Percentiles rank a stretch among this genome's conserved stretches.
These are phyloP conservation scores for Acanthamoeba royreba DNA, from an alignment of 208 protist genomes.

Conservation along the genomic window DNA sequence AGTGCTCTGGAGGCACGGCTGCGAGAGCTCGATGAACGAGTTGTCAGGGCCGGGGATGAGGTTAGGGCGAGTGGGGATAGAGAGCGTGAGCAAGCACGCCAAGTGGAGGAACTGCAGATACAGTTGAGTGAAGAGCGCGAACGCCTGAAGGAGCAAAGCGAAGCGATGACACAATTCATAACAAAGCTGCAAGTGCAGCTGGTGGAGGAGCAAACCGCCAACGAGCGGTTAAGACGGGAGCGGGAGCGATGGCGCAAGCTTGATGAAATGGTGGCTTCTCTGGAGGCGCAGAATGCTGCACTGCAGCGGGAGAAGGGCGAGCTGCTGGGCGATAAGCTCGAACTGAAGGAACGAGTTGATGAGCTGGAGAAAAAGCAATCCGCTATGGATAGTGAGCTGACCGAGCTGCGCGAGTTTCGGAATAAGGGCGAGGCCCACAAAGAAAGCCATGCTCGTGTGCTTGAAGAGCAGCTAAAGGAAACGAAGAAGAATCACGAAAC, in stretches of 20 bases:
- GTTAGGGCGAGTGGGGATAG: neutral
- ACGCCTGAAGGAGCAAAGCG: neutral
- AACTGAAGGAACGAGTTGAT: neutral
- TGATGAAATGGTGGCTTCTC: neutral
- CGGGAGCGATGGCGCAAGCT: neutral
- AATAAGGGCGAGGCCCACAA: neutral
- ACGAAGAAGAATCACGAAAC: neutral
- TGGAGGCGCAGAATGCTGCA: neutral
- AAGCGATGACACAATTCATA: neutral
- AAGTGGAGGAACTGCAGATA: neutral
- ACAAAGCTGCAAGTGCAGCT: neutral
- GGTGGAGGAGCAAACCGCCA: neutral
- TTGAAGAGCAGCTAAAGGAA: neutral
- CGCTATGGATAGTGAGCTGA: neutral
- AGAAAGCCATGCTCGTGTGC: neutral
- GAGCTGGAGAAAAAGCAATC: neutral
- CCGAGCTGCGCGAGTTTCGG: neutral
- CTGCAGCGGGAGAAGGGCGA: neutral
- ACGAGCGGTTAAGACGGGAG: neutral
- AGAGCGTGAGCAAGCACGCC: neutral
- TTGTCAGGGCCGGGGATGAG: neutral
- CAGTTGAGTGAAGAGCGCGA: neutral
- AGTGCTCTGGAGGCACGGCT: neutral
- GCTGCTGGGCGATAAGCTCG: neutral
- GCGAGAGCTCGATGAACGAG: neutral